Evolutionary conservation across 768 basidiomycete genomes (phyloP).

Genomic region (Boletus bicolor): DNA sequence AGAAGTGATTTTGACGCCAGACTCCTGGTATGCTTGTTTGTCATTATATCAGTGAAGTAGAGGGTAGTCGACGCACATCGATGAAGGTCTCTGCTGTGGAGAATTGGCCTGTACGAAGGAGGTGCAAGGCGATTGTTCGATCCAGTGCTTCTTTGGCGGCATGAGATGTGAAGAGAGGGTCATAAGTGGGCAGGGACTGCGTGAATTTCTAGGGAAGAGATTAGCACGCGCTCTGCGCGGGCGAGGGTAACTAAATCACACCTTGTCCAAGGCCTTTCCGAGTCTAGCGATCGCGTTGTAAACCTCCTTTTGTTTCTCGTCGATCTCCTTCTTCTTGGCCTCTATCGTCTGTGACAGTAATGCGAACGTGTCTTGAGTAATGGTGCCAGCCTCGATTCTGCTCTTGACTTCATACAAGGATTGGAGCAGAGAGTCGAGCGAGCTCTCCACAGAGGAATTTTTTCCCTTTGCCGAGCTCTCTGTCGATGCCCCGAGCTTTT

Average conservation of each 20-base stretch:
- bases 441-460: constrained; percentile 49
- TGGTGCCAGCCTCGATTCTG: constrained; percentile 45
- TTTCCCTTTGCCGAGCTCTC: constrained; percentile 48
- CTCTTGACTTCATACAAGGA: constrained; percentile 56
- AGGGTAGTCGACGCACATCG: constrained; percentile 42
- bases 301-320: constrained; percentile 86
- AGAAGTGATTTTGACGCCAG: constrained; percentile 51
- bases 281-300: constrained; percentile 73
- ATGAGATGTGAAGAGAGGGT: constrained; percentile 61
- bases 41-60: not conserved
- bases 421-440: constrained; percentile 62
- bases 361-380: constrained; percentile 47
- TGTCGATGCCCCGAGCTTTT: constrained; percentile 67
- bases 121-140: constrained; percentile 68
- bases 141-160: constrained; percentile 61
- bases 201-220: constrained; percentile 51
- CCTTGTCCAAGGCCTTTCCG: constrained; percentile 92
- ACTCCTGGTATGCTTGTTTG: constrained; percentile 49
- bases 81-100: constrained; percentile 73
- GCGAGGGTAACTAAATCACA: constrained; percentile 28
- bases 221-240: constrained; percentile 3
- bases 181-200: constrained; percentile 59
- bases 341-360: constrained; percentile 60
- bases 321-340: constrained; percentile 75
- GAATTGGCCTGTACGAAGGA: constrained; percentile 80